Evolutionary conservation across 2,329 filamentous ascomycete genomes (phyloP).

Genomic region (Colletotrichum ledebouriae): DNA sequence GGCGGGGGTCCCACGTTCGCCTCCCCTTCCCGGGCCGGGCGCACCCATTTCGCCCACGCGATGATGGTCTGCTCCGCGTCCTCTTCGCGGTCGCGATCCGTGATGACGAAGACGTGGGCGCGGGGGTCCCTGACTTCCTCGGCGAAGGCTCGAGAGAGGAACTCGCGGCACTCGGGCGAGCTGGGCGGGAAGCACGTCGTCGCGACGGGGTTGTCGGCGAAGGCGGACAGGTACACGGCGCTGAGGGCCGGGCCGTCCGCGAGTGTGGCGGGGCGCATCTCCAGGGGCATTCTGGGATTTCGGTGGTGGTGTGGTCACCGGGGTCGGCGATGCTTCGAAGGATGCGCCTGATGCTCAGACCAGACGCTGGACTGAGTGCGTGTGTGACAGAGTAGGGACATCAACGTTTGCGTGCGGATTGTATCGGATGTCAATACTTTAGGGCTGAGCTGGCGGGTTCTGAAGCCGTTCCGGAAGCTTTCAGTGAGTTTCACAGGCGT

Average conservation of each 20-base stretch:
- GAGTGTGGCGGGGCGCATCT: conserved; percentile 55
- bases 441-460: neutral
- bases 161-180: conserved; percentile 45
- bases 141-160: conserved; percentile 53
- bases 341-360: no score
- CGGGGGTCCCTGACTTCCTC: conserved; percentile 57
- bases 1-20: conserved; percentile 45
- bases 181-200: conserved; percentile 53
- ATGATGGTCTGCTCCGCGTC: conserved; percentile 52
- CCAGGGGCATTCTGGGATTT: conserved; percentile 44
- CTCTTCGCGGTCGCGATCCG: conserved; percentile 47
- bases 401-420: neutral
- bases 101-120: conserved; percentile 56
- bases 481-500: no score
- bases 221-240: conserved; percentile 61
- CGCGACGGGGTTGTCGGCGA: conserved; percentile 55
- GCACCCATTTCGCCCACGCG: conserved; percentile 64
- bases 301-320: no score
- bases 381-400: neutral
- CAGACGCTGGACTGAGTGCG: no score
- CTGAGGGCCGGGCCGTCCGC: conserved; percentile 57
- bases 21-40: conserved; percentile 46
- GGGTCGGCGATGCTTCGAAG: no score
- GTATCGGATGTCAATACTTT: neutral
- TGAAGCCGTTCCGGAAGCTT: neutral